Evolutionary conservation across 2,329 filamentous ascomycete species (phyloP).

Genomic region (Arthrobotrys pseudoclavata): DNA sequence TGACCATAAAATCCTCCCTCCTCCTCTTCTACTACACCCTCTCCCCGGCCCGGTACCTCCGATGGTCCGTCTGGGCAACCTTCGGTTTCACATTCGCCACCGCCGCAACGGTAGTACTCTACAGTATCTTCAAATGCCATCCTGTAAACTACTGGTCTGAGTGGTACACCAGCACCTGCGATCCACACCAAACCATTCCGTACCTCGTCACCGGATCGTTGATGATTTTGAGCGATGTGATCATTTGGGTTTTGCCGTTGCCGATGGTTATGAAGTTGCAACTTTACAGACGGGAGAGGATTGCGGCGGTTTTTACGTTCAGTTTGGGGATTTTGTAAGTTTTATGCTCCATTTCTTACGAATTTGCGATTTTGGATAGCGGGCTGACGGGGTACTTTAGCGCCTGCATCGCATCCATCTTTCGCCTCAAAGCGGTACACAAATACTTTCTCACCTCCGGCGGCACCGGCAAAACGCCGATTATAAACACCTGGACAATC

Average conservation of each 20-base stretch:
- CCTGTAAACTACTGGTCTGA: conserved; percentile 53
- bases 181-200: conserved; percentile 41
- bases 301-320: conserved; percentile 55
- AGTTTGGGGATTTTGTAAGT: conserved; percentile 59
- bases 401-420: conserved; percentile 54
- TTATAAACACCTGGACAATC: conserved; percentile 58
- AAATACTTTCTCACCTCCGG: conserved; percentile 48
- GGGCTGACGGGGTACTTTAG: conserved; percentile 22
- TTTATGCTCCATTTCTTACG: neutral
- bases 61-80: conserved; percentile 46
- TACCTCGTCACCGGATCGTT: conserved; percentile 44
- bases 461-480: conserved; percentile 47
- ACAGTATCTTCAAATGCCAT: conserved; percentile 48
- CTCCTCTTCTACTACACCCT: conserved; percentile 57
- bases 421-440: conserved; percentile 45
- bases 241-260: conserved; percentile 56
- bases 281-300: conserved; percentile 50
- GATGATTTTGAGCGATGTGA: conserved; percentile 51
- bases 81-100: conserved; percentile 37
- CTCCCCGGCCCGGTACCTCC: conserved; percentile 38
- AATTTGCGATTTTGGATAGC: neutral
- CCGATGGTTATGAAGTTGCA: conserved; percentile 47
- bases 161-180: conserved; percentile 51
- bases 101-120: conserved; percentile 18
- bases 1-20: conserved; percentile 56